phyloP scores from a whole-genome alignment of 2,329 filamentous ascomycete species.

The Aspergillus alliaceus region DNA sequence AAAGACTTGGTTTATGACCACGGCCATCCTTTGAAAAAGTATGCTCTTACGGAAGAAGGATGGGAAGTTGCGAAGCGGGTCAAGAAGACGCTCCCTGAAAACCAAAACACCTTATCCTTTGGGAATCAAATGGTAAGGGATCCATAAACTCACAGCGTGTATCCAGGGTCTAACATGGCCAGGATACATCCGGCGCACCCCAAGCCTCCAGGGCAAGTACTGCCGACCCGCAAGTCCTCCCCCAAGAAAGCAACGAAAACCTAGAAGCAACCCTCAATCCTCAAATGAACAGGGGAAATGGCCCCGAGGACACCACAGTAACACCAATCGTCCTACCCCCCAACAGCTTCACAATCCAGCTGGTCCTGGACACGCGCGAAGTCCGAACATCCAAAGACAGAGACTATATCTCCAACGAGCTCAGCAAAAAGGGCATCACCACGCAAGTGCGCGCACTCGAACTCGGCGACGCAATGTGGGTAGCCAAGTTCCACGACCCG shows the following conservation, averaged over 20 bases:
- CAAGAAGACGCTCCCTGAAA: slow-evolving; percentile 47
- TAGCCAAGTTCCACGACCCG: slow-evolving; percentile 69
- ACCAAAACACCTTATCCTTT: slow-evolving; percentile 19
- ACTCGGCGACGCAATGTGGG: slow-evolving; percentile 75
- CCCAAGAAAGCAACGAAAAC: slow-evolving; percentile 12
- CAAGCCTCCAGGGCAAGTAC: background rate
- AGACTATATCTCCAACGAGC: slow-evolving; percentile 73
- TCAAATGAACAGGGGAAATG: background rate
- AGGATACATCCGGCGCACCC: background rate
- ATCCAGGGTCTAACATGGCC: background rate
- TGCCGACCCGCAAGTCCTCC: background rate
- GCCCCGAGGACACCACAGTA: slow-evolving; percentile 37
- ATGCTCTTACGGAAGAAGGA: slow-evolving; percentile 72
- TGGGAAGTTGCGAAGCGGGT: slow-evolving; percentile 72
- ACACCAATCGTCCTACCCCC: slow-evolving; percentile 63
- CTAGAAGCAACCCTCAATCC: slow-evolving; percentile 3
- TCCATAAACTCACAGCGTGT: background rate
- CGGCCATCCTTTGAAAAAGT: slow-evolving; percentile 66
- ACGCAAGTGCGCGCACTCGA: slow-evolving; percentile 69
- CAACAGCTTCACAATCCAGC: slow-evolving; percentile 68
- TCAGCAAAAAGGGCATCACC: slow-evolving; percentile 64
- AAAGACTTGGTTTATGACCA: slow-evolving; percentile 74
- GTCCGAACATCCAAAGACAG: slow-evolving; percentile 70
- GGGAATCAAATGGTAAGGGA: slow-evolving; percentile 13
- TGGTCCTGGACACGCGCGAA: slow-evolving; percentile 75